phyloP scores from a whole-genome alignment of 2,329 filamentous ascomycete species.

The Alternaria brassicae region DNA sequence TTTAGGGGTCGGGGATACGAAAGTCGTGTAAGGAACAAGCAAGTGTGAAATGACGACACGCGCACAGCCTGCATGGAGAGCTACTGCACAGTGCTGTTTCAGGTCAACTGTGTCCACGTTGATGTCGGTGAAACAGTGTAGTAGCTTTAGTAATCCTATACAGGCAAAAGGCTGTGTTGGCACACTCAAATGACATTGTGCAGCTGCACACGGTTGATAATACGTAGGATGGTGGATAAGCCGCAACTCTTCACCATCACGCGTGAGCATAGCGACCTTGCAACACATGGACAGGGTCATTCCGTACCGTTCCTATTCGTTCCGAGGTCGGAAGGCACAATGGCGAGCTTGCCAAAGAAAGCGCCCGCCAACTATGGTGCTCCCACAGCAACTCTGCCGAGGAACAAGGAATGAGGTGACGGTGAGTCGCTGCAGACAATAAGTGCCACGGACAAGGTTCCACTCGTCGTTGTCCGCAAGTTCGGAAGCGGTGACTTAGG shows the following conservation, averaged over 20 bases:
- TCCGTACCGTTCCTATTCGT: conserved; percentile 18
- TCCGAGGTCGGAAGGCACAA: conserved; percentile 28
- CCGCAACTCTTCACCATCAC: conserved; percentile 12
- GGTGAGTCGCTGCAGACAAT: conserved; percentile 5
- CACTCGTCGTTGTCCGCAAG: conserved; percentile 8
- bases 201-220: neutral
- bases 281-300: neutral
- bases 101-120: neutral
- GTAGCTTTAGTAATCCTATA: neutral
- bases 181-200: neutral
- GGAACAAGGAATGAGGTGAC: conserved; percentile 6
- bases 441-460: conserved; percentile 1
- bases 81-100: neutral
- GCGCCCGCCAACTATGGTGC: neutral
- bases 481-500: conserved; percentile 27
- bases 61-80: neutral
- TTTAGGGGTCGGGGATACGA: neutral
- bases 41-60: neutral
- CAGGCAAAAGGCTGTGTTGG: neutral
- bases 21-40: neutral
- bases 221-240: neutral
- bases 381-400: conserved; percentile 11
- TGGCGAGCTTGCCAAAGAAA: neutral
- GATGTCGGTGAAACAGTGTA: neutral
- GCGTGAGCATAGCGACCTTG: conserved; percentile 8